Percentiles rank a stretch among this genome's conserved stretches.
Conservation (phyloP, 495 filamentous ascomycete species). For the Lentithecium fluviatile region DNA sequence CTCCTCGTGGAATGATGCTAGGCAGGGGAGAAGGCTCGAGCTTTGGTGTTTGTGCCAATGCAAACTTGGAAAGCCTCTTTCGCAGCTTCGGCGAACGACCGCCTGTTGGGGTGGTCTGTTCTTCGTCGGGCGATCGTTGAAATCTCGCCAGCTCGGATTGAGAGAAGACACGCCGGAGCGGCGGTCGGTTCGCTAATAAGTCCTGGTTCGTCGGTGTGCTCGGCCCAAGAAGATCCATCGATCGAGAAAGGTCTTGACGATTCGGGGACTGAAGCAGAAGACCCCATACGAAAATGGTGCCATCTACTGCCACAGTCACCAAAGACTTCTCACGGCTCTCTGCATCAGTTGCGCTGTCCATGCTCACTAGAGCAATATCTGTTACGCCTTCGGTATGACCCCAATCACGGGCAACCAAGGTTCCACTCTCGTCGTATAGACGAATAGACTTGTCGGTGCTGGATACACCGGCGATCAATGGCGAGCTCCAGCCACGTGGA, state of each 20-base stretch:
- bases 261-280: slow-evolving; percentile 20
- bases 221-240: slow-evolving; percentile 29
- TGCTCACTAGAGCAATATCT: slow-evolving; percentile 64
- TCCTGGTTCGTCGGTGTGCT: slow-evolving; percentile 32
- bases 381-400: slow-evolving; percentile 92
- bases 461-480: slow-evolving; percentile 76
- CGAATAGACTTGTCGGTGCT: slow-evolving; percentile 93
- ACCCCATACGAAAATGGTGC: slow-evolving; percentile 46
- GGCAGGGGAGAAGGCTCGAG: slow-evolving; percentile 41
- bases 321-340: slow-evolving; percentile 22
- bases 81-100: slow-evolving; percentile 38
- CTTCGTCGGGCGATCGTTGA: slow-evolving; percentile 37
- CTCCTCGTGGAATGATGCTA: slow-evolving; percentile 11
- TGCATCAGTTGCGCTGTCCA: slow-evolving; percentile 7
- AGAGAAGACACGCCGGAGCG: slow-evolving; percentile 43
- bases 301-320: slow-evolving; percentile 46
- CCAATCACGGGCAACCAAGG: slow-evolving; percentile 81
- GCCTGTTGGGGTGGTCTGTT: slow-evolving; percentile 33
- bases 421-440: slow-evolving; percentile 77
- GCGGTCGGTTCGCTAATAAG: slow-evolving; percentile 34
- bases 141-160: slow-evolving; percentile 44
- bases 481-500: slow-evolving; percentile 41
- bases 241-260: slow-evolving; percentile 32
- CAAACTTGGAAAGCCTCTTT: slow-evolving; percentile 37
- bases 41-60: slow-evolving; percentile 41